Conservation (phyloP, 352 stramenopile species). For the Pythium phragmiticola region DNA sequence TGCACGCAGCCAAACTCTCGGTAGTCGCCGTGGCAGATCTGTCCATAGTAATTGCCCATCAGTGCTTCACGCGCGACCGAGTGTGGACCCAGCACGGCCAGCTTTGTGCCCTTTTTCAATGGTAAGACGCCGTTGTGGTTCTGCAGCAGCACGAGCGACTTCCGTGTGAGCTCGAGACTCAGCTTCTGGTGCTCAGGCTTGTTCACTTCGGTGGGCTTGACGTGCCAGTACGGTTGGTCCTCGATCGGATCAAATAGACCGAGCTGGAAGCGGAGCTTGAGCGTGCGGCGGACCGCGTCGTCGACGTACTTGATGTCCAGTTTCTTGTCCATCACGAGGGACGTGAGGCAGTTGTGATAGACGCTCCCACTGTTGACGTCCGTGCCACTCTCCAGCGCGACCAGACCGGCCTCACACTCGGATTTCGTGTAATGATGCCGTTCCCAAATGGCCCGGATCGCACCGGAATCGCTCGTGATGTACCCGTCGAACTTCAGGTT, state of each 20-base stretch:
- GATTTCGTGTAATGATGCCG: constrained; percentile 77
- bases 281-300: constrained; percentile 58
- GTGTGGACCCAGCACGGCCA: constrained; percentile 86
- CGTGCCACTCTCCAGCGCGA: constrained; percentile 71
- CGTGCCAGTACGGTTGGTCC: constrained; percentile 78
- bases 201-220: constrained; percentile 69
- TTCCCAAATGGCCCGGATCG: constrained; percentile 83
- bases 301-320: constrained; percentile 52
- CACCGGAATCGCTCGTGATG: constrained; percentile 94
- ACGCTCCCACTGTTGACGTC: constrained; percentile 89
- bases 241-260: constrained; percentile 91
- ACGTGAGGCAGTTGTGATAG: constrained; percentile 71
- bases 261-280: constrained; percentile 89
- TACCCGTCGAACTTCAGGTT: constrained; percentile 92
- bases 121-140: constrained; percentile 82
- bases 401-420: constrained; percentile 54
- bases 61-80: constrained; percentile 48
- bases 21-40: constrained; percentile 82
- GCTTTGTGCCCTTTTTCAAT: constrained; percentile 47
- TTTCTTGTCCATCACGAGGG: constrained; percentile 50
- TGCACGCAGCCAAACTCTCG: constrained; percentile 60
- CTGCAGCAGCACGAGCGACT: constrained; percentile 93
- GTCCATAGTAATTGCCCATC: constrained; percentile 87
- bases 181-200: constrained; percentile 57
- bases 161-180: constrained; percentile 69